Evolutionary conservation across 108 stramenopile genomes (phyloP).

Genomic region (Conticribra weissflogii): DNA sequence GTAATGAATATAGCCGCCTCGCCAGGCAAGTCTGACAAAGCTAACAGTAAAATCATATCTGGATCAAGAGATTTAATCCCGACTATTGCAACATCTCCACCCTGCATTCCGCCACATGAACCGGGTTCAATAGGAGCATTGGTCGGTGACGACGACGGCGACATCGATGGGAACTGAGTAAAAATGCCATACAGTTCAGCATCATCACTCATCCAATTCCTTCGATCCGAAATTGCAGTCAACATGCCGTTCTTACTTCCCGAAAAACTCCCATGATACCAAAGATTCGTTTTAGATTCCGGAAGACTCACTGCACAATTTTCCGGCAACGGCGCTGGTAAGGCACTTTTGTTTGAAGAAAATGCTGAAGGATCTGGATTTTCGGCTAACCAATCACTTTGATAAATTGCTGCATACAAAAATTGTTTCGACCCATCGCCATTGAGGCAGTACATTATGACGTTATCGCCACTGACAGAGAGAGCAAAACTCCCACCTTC

Average conservation of each 20-base stretch:
- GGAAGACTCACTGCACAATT: not conserved
- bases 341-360: not conserved
- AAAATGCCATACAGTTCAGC: no score
- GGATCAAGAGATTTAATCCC: slow-evolving; percentile 47
- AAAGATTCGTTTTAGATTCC: not conserved
- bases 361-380: not conserved
- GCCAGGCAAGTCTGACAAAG: slow-evolving; percentile 52
- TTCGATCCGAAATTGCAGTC: not conserved
- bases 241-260: not conserved
- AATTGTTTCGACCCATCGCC: not conserved
- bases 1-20: slow-evolving; percentile 52
- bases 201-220: not conserved
- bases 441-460: not conserved
- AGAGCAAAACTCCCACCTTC: not conserved
- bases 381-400: not conserved
- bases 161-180: no score
- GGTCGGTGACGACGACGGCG: no score
- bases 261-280: not conserved
- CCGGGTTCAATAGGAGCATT: no score
- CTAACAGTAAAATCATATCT: slow-evolving; percentile 46
- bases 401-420: not conserved
- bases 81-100: slow-evolving; percentile 48
- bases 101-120: not conserved
- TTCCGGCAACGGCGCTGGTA: not conserved
- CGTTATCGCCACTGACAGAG: not conserved